Conservation (phyloP, 371 early-diverging fungal species). For the Syncephalastrum contaminatum region DNA sequence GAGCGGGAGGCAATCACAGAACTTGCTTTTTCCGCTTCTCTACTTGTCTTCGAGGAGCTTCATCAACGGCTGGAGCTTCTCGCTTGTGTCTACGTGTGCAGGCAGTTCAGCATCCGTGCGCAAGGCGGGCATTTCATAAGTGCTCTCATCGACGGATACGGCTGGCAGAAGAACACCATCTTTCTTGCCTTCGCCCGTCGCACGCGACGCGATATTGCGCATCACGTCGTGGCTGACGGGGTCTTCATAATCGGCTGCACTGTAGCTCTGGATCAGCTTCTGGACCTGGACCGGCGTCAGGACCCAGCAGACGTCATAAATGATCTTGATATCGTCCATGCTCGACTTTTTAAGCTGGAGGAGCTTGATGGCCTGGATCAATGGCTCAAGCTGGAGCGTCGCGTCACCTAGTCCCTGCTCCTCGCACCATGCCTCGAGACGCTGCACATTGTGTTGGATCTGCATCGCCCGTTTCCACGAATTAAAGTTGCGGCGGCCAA, state of each 20-base stretch:
- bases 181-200: constrained; percentile 71
- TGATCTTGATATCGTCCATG: constrained; percentile 83
- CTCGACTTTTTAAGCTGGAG: constrained; percentile 90
- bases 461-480: constrained; percentile 87
- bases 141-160: constrained; percentile 59
- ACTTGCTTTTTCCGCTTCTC: too few relatives aligned
- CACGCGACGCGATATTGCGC: constrained; percentile 77
- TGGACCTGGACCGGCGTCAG: constrained; percentile 88
- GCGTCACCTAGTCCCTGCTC: constrained; percentile 77
- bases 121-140: constrained; percentile 50
- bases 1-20: too few relatives aligned
- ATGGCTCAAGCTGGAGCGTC: constrained; percentile 80
- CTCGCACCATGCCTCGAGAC: constrained; percentile 95
- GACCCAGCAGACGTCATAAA: constrained; percentile 90
- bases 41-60: too few relatives aligned
- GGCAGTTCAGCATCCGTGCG: constrained; percentile 13
- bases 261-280: constrained; percentile 81
- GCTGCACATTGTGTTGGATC: constrained; percentile 91
- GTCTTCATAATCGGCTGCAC: constrained; percentile 72
- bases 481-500: constrained; percentile 81
- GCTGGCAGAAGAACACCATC: constrained; percentile 81
- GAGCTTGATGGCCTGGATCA: constrained; percentile 89
- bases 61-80: too few relatives aligned
- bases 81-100: neutral
- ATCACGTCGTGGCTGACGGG: constrained; percentile 82